Evolutionary conservation across 225 moss, liverwort and hornwort species (phyloP), one percentile per base, ranked within the genome.

Genomic region (Marchantia paleacea): DNA sequence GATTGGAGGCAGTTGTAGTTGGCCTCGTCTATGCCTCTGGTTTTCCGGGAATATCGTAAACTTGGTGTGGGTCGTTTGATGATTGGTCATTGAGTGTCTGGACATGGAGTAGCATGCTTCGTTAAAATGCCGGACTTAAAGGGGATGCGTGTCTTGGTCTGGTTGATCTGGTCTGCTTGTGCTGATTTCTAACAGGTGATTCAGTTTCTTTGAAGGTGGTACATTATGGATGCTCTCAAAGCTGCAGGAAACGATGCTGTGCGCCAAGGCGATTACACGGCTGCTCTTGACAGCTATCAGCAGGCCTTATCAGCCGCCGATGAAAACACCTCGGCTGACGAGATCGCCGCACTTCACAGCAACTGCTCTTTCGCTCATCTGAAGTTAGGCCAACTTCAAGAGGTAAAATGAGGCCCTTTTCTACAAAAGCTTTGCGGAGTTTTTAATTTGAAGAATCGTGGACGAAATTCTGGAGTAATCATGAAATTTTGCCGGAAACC

Each of bases 211-310:
- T 69, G 79, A 81, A 80, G 73, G 78, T 78, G 75, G 76, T 76
- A 51, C 65, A 87, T 62, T 77, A 94, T 93, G 89, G 95, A 97
- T 62, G 86, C 86, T 29, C 89, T 97, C 69, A 95, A 95, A 88
- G 90, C 89, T 80, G 91, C 92, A 77, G 97, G 97, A 87, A 95
- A 95, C 80, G 91, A 93, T 75, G 93, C 95, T 9, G 91, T 91
- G 52, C 92, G 95, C 30, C 87, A 90, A 75, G 87, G 92, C 69
- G 89, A 95, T 72, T 97, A 87, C 80, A 73, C 50, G 22, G 84
- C 89, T 19, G 95, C 97, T 22, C 84, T 89, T 50, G 86, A 85
- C 14, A 78, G 85, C 12, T 97, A 97, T 86, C 69, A 72, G 78
- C 89, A 90, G 62, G 97, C 97, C 52, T 80, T 97, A 58, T 84